phyloP scores from a whole-genome alignment of 2,329 filamentous ascomycete genomes.

The Drechslera avenae region DNA sequence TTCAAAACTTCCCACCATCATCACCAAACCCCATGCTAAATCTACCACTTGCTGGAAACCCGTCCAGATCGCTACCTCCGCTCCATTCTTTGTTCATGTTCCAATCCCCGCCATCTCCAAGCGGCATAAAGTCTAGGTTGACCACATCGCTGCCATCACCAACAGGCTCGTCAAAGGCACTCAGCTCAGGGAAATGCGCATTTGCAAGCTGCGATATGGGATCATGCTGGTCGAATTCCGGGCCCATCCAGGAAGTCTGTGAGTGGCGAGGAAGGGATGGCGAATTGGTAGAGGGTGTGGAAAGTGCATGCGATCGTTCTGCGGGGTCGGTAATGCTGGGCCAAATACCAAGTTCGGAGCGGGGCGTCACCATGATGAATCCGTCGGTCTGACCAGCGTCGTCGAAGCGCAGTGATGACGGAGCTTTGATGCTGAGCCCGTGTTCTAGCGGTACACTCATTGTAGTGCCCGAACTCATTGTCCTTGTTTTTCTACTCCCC shows the following conservation, averaged over 20 bases:
- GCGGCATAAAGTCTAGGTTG: conserved; percentile 40
- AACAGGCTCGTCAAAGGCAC: conserved; percentile 14
- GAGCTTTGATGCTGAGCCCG: conserved; percentile 28
- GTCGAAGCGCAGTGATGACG: conserved; percentile 18
- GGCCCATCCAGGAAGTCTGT: conserved; percentile 35
- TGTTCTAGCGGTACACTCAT: conserved; percentile 7
- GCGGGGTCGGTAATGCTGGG: conserved; percentile 20
- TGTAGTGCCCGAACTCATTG: conserved; percentile 7
- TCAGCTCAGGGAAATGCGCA: conserved; percentile 43
- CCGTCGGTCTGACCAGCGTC: conserved; percentile 22
- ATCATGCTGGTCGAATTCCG: conserved; percentile 31
- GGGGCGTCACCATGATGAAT: conserved; percentile 40
- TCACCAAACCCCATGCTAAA: background rate
- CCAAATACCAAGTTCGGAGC: conserved; percentile 34
- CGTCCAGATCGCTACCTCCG: conserved; percentile 38
- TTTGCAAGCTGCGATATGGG: conserved; percentile 32
- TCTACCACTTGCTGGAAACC: conserved; percentile 17
- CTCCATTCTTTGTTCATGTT: conserved; percentile 25
- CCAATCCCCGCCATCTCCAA: conserved; percentile 31
- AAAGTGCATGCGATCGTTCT: conserved; percentile 17
- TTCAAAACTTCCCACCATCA: background rate
- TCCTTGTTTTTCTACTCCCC: conserved; percentile 15
- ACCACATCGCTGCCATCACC: conserved; percentile 1
- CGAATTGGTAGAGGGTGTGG: conserved; percentile 10
- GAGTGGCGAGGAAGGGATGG: conserved; percentile 2